Percentiles rank a stretch among this genome's conserved stretches.
These are phyloP conservation scores for Nepenthes alata DNA, from an alignment of 179 eudicot species.

Conservation along the genomic window DNA sequence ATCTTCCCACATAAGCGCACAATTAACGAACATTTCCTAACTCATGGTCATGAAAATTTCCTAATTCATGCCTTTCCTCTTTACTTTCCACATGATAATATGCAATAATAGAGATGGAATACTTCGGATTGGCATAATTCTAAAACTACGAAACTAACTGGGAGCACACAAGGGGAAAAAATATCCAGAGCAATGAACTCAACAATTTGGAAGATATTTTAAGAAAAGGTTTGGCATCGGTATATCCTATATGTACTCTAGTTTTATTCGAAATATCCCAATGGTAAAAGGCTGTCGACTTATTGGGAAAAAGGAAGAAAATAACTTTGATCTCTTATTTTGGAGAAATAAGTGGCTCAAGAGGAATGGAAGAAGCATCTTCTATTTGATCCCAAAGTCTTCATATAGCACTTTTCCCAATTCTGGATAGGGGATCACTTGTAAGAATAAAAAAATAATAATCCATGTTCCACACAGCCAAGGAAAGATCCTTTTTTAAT, in stretches of 20 bases:
- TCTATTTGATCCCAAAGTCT: conserved; percentile 10
- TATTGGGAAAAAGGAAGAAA: conserved; percentile 4
- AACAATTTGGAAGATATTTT: too few relatives aligned
- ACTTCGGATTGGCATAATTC: not conserved
- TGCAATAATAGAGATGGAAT: conserved; percentile 1
- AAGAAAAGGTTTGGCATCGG: too few relatives aligned
- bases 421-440: conserved; percentile 8
- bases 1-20: too few relatives aligned
- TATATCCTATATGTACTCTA: too few relatives aligned
- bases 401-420: conserved; percentile 5
- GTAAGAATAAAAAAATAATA: conserved; percentile 3
- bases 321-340: conserved; percentile 5
- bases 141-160: not conserved
- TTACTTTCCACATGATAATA: not conserved
- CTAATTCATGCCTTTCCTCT: not conserved
- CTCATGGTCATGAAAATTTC: too few relatives aligned
- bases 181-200: too few relatives aligned
- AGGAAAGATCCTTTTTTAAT: conserved; percentile 1
- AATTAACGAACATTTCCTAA: too few relatives aligned
- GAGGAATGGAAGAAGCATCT: conserved; percentile 9
- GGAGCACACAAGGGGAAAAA: too few relatives aligned
- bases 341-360: conserved; percentile 9
- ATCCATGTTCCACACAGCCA: conserved; percentile 4
- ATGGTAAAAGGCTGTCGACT: not conserved
- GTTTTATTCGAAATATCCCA: too few relatives aligned